Percentiles rank a stretch among this genome's conserved stretches.
These are phyloP conservation scores for Phytomonas sp. DNA, from an alignment of 208 protist genomes.

Conservation along the genomic window DNA sequence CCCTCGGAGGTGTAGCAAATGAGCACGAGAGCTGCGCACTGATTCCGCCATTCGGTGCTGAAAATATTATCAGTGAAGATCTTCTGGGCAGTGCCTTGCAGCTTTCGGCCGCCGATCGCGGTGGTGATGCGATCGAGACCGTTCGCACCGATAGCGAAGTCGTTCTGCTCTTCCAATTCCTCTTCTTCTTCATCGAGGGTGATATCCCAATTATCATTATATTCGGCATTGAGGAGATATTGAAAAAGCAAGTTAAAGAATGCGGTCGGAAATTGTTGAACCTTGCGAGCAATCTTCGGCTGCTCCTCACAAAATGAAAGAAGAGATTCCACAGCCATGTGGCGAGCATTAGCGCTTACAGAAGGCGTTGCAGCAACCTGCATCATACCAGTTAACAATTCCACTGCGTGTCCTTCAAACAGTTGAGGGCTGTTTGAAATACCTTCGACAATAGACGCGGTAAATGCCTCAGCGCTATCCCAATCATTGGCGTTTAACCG, in stretches of 20 bases:
- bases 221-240: slow-evolving; percentile 63
- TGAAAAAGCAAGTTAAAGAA: slow-evolving; percentile 84
- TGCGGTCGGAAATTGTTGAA: slow-evolving; percentile 63
- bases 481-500: slow-evolving; percentile 57
- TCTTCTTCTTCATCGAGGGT: slow-evolving; percentile 35
- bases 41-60: slow-evolving; percentile 55
- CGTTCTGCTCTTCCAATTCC: slow-evolving; percentile 52
- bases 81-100: slow-evolving; percentile 49
- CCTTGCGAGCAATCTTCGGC: slow-evolving; percentile 70
- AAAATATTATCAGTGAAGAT: slow-evolving; percentile 71
- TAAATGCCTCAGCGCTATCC: slow-evolving; percentile 46
- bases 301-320: slow-evolving; percentile 73
- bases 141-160: slow-evolving; percentile 48
- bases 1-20: slow-evolving; percentile 71
- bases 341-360: slow-evolving; percentile 40
- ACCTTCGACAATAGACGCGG: slow-evolving; percentile 45
- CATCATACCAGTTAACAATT: slow-evolving; percentile 63
- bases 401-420: slow-evolving; percentile 41
- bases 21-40: slow-evolving; percentile 64
- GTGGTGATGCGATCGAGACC: slow-evolving; percentile 73
- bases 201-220: slow-evolving; percentile 60
- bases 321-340: slow-evolving; percentile 77
- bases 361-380: slow-evolving; percentile 49
- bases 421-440: slow-evolving; percentile 35
- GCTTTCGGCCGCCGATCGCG: slow-evolving; percentile 67